Evolutionary conservation across 2,329 filamentous ascomycete genomes (phyloP).

Genomic region (Cladobotryum protrusum): DNA sequence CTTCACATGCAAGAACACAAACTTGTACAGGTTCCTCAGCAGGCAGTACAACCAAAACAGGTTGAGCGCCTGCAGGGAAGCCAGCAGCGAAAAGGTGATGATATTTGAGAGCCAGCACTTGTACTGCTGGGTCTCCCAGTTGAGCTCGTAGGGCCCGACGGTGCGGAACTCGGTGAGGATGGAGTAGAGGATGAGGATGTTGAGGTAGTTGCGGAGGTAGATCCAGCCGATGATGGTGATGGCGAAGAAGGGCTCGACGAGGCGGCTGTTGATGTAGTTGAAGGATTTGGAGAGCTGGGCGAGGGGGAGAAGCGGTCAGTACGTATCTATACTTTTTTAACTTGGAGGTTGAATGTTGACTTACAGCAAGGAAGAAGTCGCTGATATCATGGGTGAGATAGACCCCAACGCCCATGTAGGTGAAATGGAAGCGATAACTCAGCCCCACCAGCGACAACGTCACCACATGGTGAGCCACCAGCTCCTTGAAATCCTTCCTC

Average conservation of each 20-base stretch:
- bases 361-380: constrained; percentile 84
- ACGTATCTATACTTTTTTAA: background rate
- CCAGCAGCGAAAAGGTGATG: constrained; percentile 60
- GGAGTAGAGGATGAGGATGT: constrained; percentile 67
- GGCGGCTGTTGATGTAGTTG: constrained; percentile 74
- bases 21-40: constrained; percentile 51
- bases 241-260: constrained; percentile 75
- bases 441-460: constrained; percentile 73
- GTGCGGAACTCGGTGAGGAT: constrained; percentile 68
- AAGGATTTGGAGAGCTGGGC: constrained; percentile 64
- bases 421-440: constrained; percentile 93
- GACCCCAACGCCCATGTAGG: constrained; percentile 87
- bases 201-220: constrained; percentile 81
- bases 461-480: constrained; percentile 85
- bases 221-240: constrained; percentile 77
- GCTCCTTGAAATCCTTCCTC: constrained; percentile 86
- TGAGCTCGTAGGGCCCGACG: constrained; percentile 64
- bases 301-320: background rate
- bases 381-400: constrained; percentile 91
- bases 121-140: constrained; percentile 71
- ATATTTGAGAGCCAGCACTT: constrained; percentile 63
- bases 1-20: too few species aligned
- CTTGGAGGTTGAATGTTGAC: background rate
- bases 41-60: constrained; percentile 77
- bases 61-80: constrained; percentile 65